Percentiles rank a stretch among this genome's conserved stretches.
Evolutionary conservation across 768 basidiomycete genomes (phyloP).

Genomic region (Lepiota venenata): DNA sequence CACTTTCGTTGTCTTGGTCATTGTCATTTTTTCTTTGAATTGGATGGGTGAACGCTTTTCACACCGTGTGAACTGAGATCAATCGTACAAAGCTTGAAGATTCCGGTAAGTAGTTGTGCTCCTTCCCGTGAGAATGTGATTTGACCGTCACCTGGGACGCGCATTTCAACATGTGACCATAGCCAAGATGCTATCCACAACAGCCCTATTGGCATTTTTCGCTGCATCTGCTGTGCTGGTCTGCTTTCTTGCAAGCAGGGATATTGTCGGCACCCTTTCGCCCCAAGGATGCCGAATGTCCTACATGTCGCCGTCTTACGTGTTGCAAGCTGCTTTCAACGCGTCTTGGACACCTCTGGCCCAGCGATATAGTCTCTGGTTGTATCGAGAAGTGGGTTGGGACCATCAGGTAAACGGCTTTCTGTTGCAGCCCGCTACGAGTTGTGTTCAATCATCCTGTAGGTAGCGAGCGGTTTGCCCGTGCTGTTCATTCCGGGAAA

Average conservation of each 20-base stretch:
- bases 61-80: not conserved
- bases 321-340: conserved; percentile 67
- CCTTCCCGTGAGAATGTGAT: not conserved
- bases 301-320: conserved; percentile 91
- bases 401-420: conserved; percentile 55
- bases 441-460: not conserved
- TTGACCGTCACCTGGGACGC: not conserved
- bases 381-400: conserved; percentile 90
- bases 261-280: conserved; percentile 53
- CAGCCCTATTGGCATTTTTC: conserved; percentile 32
- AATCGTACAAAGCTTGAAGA: not conserved
- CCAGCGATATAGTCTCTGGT: conserved; percentile 75
- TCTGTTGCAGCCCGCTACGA: not conserved
- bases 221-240: conserved; percentile 29
- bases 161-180: no score
- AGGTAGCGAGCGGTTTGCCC: conserved; percentile 55
- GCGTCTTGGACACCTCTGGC: conserved; percentile 68
- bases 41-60: conserved; percentile 7
- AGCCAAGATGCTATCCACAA: conserved; percentile 12
- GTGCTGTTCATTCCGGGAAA: conserved; percentile 97
- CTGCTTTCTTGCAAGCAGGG: conserved; percentile 40
- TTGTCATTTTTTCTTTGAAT: conserved; percentile 6
- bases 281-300: conserved; percentile 96
- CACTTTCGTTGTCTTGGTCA: conserved; percentile 5
- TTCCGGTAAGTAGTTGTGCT: not conserved